Percentiles rank a stretch among this genome's conserved stretches.
Evolutionary conservation across 805 yeast genomes (phyloP).

Genomic region (Lachancea mirantina): DNA sequence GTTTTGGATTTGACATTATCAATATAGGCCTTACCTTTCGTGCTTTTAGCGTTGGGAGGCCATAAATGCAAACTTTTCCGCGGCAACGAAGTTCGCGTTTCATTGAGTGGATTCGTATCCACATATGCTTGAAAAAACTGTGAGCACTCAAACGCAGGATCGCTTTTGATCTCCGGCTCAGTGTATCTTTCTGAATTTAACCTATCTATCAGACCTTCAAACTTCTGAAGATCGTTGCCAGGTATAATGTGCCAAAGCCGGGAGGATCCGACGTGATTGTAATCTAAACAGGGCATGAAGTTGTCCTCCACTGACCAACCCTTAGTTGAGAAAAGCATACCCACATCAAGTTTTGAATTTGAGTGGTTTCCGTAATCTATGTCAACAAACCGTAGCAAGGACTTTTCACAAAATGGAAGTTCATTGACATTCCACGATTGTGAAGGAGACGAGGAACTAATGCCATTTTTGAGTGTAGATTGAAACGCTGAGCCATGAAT

Average conservation of each 20-base stretch:
- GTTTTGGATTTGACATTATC: constrained; percentile 8
- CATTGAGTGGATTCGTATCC: constrained; percentile 25
- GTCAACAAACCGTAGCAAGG: constrained; percentile 41
- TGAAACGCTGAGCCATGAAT: constrained; percentile 38
- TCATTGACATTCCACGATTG: constrained; percentile 56
- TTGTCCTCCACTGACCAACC: constrained; percentile 60
- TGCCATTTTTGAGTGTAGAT: constrained; percentile 18
- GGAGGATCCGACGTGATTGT: constrained; percentile 47
- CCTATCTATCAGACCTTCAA: constrained; percentile 35
- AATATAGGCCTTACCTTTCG: too few relatives aligned
- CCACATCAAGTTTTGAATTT: constrained; percentile 41
- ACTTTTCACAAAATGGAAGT: constrained; percentile 42
- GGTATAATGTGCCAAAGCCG: constrained; percentile 60
- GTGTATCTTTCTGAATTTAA: constrained; percentile 18
- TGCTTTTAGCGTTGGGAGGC: too few relatives aligned
- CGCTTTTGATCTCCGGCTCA: constrained; percentile 28
- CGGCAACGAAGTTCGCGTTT: too few relatives aligned
- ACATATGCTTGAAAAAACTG: constrained; percentile 53
- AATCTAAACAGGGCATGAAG: constrained; percentile 46
- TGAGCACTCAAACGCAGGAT: constrained; percentile 20
- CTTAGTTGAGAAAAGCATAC: constrained; percentile 46
- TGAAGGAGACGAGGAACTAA: constrained; percentile 1
- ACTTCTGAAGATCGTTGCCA: constrained; percentile 45
- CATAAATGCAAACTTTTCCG: too few relatives aligned
- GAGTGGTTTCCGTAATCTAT: constrained; percentile 37